Conservation (phyloP, 345 rosid genomes). For the Populus pruinosa region DNA sequence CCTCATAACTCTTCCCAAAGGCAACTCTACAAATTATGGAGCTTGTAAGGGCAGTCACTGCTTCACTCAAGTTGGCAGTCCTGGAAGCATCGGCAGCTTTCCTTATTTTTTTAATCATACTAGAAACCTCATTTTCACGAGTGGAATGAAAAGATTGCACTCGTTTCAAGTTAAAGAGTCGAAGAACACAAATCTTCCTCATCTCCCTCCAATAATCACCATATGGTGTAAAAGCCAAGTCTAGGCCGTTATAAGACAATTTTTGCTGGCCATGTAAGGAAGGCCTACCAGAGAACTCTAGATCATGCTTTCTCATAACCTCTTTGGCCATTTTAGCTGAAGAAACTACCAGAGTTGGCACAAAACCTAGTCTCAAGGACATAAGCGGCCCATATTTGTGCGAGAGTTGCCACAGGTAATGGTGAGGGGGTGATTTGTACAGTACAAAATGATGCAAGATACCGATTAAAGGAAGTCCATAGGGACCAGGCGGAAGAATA, state of each 20-base stretch:
- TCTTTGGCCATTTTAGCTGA: conserved; percentile 15
- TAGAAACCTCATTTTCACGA: conserved; percentile 40
- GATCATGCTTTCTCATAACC: conserved; percentile 1
- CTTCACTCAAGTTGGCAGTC: conserved; percentile 3
- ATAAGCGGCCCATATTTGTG: conserved; percentile 11
- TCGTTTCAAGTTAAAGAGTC: conserved; percentile 33
- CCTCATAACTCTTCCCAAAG: not conserved
- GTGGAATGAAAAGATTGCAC: conserved; percentile 36
- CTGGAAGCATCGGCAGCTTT: not conserved
- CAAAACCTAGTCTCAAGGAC: conserved; percentile 7
- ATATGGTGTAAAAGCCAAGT: conserved; percentile 19
- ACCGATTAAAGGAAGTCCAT: conserved; percentile 13
- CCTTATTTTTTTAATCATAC: conserved; percentile 29
- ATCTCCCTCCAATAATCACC: conserved; percentile 51
- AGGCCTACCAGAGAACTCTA: not conserved
- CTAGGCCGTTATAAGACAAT: conserved; percentile 2
- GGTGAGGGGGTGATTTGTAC: not conserved
- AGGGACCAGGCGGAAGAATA: conserved; percentile 13
- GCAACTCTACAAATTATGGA: conserved; percentile 28
- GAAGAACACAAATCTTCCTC: conserved; percentile 32
- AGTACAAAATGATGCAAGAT: conserved; percentile 1
- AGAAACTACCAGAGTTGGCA: conserved; percentile 6
- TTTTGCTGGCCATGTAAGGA: not conserved
- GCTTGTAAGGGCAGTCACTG: conserved; percentile 19
- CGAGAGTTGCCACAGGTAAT: conserved; percentile 1